phyloP scores from a whole-genome alignment of 345 rosid genomes.

The Atalantia buxifolia region DNA sequence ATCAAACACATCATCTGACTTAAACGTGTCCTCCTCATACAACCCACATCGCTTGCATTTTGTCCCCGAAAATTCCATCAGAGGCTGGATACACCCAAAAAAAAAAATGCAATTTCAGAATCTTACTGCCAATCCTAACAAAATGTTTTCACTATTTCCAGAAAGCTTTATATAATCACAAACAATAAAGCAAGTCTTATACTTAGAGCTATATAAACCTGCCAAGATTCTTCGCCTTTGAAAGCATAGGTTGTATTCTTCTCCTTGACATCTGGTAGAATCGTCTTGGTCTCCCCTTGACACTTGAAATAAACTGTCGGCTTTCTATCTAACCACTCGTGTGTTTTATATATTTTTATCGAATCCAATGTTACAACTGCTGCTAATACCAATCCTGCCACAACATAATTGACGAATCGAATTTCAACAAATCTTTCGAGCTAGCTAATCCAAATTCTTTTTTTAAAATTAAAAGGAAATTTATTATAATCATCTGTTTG shows the following conservation, averaged over 20 bases:
- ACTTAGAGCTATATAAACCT: constrained; percentile 30
- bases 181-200: neutral
- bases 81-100: constrained; percentile 47
- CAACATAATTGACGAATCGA: too few relatives aligned
- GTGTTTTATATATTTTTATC: constrained; percentile 43
- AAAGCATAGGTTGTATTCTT: constrained; percentile 37
- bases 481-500: neutral
- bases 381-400: constrained; percentile 39
- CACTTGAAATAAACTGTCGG: constrained; percentile 66
- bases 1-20: constrained; percentile 60
- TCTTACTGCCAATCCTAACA: neutral
- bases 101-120: constrained; percentile 1
- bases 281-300: constrained; percentile 56
- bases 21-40: constrained; percentile 59
- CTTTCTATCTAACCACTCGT: constrained; percentile 42
- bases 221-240: constrained; percentile 79
- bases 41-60: constrained; percentile 98
- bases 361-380: constrained; percentile 56
- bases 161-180: neutral
- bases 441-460: neutral
- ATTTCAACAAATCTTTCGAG: neutral
- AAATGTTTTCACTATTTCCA: neutral
- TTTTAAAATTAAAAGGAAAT: neutral
- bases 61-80: constrained; percentile 47
- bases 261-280: constrained; percentile 56